phyloP scores from a whole-genome alignment of 257 asterid genomes.

The Leptodermis oblonga region DNA sequence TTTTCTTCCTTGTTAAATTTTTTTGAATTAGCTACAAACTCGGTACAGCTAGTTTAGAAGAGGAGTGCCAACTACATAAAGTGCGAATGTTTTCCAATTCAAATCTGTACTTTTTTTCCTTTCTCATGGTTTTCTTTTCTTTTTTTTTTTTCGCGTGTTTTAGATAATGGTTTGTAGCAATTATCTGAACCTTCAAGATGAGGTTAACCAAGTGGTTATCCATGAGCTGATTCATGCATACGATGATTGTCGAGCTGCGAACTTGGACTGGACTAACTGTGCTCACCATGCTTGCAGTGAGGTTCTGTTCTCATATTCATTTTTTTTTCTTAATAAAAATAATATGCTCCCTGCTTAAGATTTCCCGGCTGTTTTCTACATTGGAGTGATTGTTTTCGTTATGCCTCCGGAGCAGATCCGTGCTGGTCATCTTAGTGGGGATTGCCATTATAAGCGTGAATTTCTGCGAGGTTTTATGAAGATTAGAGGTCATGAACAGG shows the following conservation, averaged over 20 bases:
- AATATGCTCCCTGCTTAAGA: neutral
- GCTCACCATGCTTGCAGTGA: conserved; percentile 95
- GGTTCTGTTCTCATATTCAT: conserved; percentile 28
- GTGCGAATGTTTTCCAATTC: too few relatives aligned
- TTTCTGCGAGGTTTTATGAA: conserved; percentile 64
- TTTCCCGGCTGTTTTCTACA: neutral
- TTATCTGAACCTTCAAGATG: conserved; percentile 69
- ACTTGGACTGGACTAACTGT: conserved; percentile 76
- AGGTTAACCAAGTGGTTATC: conserved; percentile 81
- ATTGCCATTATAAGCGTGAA: conserved; percentile 87
- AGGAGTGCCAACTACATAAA: too few relatives aligned
- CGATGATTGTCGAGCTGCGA: conserved; percentile 82
- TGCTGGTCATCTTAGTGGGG: conserved; percentile 93
- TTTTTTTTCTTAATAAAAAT: neutral
- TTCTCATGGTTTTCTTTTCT: neutral
- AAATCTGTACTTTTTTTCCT: neutral
- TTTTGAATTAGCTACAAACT: too few relatives aligned
- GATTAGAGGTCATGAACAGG: conserved; percentile 79
- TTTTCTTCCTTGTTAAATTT: neutral
- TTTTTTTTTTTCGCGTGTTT: conserved; percentile 4
- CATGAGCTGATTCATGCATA: conserved; percentile 97
- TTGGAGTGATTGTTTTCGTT: neutral
- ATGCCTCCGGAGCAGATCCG: conserved; percentile 48
- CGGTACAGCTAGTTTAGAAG: too few relatives aligned
- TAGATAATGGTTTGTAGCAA: conserved; percentile 74